Base-by-base conservation (phyloP, 768 basidiomycete genomes). In the Coprinopsis sp. region DNA sequence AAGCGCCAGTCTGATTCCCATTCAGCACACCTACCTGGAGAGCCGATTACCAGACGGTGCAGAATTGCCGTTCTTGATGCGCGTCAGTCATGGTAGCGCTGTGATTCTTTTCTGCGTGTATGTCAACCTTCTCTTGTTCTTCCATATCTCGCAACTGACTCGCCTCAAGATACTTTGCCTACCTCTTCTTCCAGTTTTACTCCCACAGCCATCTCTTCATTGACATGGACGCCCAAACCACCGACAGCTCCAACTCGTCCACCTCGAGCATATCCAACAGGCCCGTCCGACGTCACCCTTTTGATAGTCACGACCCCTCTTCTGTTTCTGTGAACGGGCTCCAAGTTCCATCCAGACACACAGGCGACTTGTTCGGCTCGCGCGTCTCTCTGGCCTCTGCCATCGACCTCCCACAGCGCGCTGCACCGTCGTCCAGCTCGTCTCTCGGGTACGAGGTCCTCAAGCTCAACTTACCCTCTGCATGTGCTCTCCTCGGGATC, bases 161-260 rank as follows among this genome's bases (percentile, higher is more conserved):
- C 33, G n/a, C n/a, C 14, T 36, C 11, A n/a, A 45, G 44, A 22
- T 50, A 40, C 36, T 34, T 42, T 25, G 55, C 61, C 14, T 62
- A 77, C 63, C 65, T 77, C 39, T 59, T 72, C 51, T 78, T 78
- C 63, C 76, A 78, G 54, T 75, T 78, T 61, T 75, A 73, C 60
- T 73, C 76, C 6, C 76, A 77, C 54, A 69, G 67, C 45, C 66
- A 71, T 46, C 57, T 73, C 14, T 73, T 72, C 64, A 51, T 67
- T 44, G 68, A 71, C 56, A 64, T 63, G 10, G 51, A 59, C 12
- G 62, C 62, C 46, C 57, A 57, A 19, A 59, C 54, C 16, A 48
- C 54, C 24, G n/a, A n/a, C n/a, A n/a, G n/a, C n/a, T n/a, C n/a
- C n/a, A n/a, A n/a, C n/a, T n/a, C n/a, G n/a, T n/a, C n/a, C n/a